phyloP scores from a whole-genome alignment of 164 flowering plant genomes.

The Macadamia integrifolia region DNA sequence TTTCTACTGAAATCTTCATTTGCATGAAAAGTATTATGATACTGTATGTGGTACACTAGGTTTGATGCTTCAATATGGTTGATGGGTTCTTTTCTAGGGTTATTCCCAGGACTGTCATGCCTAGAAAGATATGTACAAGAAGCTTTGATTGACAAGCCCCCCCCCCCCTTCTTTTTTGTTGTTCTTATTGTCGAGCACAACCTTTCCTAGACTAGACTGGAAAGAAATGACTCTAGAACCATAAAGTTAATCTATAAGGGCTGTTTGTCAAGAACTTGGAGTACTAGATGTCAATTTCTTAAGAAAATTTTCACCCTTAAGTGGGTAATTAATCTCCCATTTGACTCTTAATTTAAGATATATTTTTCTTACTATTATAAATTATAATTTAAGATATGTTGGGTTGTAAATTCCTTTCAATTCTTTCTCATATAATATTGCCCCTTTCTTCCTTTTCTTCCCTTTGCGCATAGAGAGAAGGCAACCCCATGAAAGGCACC shows the following conservation, averaged over 20 bases:
- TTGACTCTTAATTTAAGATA: too few species aligned
- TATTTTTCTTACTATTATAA: too few species aligned
- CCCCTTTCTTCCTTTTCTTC: too few species aligned
- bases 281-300: too few species aligned
- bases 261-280: background rate
- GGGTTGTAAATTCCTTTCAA: too few species aligned
- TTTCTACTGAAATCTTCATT: background rate
- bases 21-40: background rate
- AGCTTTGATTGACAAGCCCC: background rate
- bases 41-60: background rate
- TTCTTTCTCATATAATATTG: too few species aligned
- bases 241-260: background rate
- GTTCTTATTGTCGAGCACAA: background rate
- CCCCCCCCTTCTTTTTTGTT: background rate
- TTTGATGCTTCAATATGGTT: background rate
- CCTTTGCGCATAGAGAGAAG: too few species aligned
- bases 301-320: too few species aligned
- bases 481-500: too few species aligned
- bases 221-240: background rate
- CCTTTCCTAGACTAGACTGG: background rate
- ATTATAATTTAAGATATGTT: too few species aligned
- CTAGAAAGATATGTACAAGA: conserved; percentile 54
- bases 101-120: conserved; percentile 79
- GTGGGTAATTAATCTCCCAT: too few species aligned
- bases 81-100: conserved; percentile 48